Base-by-base conservation (phyloP, 1,284 basidiomycete species). In the Coriolopsis trogii region DNA sequence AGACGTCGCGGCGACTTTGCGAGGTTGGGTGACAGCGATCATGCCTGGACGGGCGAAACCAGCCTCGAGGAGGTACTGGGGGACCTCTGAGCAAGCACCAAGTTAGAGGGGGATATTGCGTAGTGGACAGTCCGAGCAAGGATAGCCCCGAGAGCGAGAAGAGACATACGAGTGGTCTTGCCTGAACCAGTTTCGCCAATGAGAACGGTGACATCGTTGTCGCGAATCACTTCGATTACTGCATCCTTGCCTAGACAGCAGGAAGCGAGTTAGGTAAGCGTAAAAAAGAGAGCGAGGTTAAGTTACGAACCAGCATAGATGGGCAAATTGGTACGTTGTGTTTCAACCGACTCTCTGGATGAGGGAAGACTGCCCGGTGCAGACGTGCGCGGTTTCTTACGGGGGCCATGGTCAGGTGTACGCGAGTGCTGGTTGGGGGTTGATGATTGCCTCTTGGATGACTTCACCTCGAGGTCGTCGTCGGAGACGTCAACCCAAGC, bases 181-280 rank as follows among this genome's bases (percentile, higher is more conserved):
- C 96, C 96, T 23, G 94, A 97, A 30, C 96, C 97, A 0, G 96
- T 99, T 73, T 99, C 96, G 46, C 95, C 96, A 15, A 99, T 78
- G 21, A 99, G 80, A 44, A 99, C 86, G 1, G 91, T 90, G 3
- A 97, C 93, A 67, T 97, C 91, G 69, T 96, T 85, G 39, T 81
- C 74, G 37, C 79, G 72, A 44, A 96, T 86, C 65, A 87, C 84
- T 48, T 85, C 77, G 25, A 95, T 71, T 25, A 97, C 81, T 31
- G 85, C 83, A 24, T 88, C 82, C 64, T 82, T 85, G 42, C 90
- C 93, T 93, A 61, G n/a, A n/a, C n/a, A n/a, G n/a, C n/a, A n/a
- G n/a, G n/a, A n/a, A n/a, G n/a, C n/a, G n/a, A n/a, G n/a, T n/a
- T n/a, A n/a, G n/a, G n/a, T n/a, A n/a, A n/a, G n/a, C n/a, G n/a